Conservation (phyloP, 2,329 filamentous ascomycete genomes). For the Alternaria sp. region DNA sequence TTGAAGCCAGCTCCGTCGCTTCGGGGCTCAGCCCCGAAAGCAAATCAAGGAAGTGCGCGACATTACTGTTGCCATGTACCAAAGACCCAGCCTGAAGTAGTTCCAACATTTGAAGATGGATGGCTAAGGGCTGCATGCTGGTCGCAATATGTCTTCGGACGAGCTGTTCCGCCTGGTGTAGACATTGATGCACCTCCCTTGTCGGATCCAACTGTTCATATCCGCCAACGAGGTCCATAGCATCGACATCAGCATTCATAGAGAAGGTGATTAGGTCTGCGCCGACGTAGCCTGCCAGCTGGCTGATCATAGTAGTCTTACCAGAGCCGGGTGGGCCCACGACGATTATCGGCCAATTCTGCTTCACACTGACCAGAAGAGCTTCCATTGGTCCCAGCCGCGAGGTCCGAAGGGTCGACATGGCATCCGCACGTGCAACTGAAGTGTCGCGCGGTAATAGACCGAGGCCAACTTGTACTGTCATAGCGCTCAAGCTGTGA, state of each 20-base stretch:
- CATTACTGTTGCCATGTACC: background rate
- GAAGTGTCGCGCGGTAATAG: slow-evolving; percentile 66
- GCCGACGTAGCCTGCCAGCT: slow-evolving; percentile 80
- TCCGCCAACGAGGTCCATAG: slow-evolving; percentile 95
- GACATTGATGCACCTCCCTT: slow-evolving; percentile 70
- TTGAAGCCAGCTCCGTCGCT: slow-evolving; percentile 51
- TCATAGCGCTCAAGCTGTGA: slow-evolving; percentile 69
- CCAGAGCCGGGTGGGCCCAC: slow-evolving; percentile 85
- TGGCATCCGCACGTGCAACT: slow-evolving; percentile 32
- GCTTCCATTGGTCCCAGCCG: slow-evolving; percentile 81
- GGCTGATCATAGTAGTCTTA: slow-evolving; percentile 80
- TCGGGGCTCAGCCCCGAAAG: slow-evolving; percentile 21
- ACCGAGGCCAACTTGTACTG: slow-evolving; percentile 82
- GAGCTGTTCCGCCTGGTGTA: slow-evolving; percentile 61
- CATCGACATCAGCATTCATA: slow-evolving; percentile 93
- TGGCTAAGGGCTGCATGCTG: slow-evolving; percentile 8
- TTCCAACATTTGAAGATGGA: slow-evolving; percentile 30
- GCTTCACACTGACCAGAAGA: slow-evolving; percentile 82
- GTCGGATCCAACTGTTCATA: slow-evolving; percentile 92
- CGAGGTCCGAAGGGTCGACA: slow-evolving; percentile 41
- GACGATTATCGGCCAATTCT: slow-evolving; percentile 87
- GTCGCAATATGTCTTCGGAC: slow-evolving; percentile 52
- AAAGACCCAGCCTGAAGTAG: slow-evolving; percentile 15
- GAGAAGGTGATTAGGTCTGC: slow-evolving; percentile 80
- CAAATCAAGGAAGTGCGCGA: slow-evolving; percentile 18